Evolutionary conservation across 2,329 filamentous ascomycete species (phyloP), one percentile per base, ranked within the genome.

Genomic region (Ilyonectria destructans): DNA sequence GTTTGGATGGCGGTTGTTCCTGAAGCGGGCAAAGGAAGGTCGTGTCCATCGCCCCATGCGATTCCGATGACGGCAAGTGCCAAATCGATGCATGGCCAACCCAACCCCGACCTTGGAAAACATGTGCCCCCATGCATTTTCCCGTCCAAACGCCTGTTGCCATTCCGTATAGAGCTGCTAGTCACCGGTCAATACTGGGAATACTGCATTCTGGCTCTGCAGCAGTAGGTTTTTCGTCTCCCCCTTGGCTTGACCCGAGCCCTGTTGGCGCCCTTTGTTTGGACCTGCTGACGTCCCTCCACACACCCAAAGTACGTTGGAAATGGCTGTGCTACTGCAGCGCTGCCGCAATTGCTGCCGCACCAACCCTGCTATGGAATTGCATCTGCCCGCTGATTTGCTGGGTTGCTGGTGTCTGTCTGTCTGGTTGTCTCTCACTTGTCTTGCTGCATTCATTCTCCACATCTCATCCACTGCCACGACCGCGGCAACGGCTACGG

Each of bases 51-150:
- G 21, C 48, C 54, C 64, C 69, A 59, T 64, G 66, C 40, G 62
- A 70, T 66, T 52, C 58, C 69, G 64, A 69, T 73, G 71, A 73
- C 67, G 73, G 68, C 62, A 63, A 69, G 67, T 68, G 68, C 40
- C 43, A 49, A 61, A 59, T 66, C 56, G 61, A 37, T 61, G 59
- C 65, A 67, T 65, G 66, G 55, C 55, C 61, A 55, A 59, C 45
- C 46, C 46, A 23, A 23, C 3, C 23, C 23, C 23, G 23, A 23
- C 23, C 23, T 23, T 23, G 3, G 23, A 23, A 23, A 43, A 2
- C 45, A 31, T 40, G 52, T 37, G n/a, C 33, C 43, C 40, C 59
- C 37, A 7, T 19, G 46, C 15, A 31, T 46, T 54, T 29, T 52
- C 48, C 13, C 26, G 33, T 40, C 29, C 52, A 23, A 35, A 26